phyloP scores from a whole-genome alignment of 371 early-diverging fungal genomes.

The Gilbertella persicaria region DNA sequence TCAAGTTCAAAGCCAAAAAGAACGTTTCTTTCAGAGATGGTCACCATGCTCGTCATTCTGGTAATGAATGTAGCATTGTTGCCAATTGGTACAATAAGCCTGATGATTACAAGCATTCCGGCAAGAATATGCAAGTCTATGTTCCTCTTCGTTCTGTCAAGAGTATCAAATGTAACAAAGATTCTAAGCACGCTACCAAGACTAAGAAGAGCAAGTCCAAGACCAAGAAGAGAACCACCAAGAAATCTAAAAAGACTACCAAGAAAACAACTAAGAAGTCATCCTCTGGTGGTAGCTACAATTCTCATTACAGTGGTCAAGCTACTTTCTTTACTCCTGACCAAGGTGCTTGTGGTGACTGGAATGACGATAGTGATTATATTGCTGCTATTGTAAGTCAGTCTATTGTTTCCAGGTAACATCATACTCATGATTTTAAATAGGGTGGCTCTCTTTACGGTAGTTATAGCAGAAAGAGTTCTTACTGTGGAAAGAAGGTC shows the following conservation, averaged over 20 bases:
- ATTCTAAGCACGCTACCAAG: slow-evolving; percentile 3
- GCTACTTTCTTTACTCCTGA: slow-evolving; percentile 42
- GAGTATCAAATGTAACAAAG: slow-evolving; percentile 14
- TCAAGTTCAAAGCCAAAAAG: slow-evolving; percentile 8
- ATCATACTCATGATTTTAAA: not conserved
- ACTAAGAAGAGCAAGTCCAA: slow-evolving; percentile 12
- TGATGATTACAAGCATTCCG: not conserved
- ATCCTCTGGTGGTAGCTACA: not conserved
- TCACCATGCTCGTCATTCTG: slow-evolving; percentile 6
- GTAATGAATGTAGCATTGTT: slow-evolving; percentile 14
- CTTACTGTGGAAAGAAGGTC: slow-evolving; percentile 34
- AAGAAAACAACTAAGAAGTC: slow-evolving; percentile 19
- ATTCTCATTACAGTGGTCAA: slow-evolving; percentile 19
- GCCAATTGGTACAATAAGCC: slow-evolving; percentile 20
- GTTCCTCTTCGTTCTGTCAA: slow-evolving; percentile 10
- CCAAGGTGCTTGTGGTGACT: slow-evolving; percentile 43
- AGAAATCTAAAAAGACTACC: slow-evolving; percentile 19
- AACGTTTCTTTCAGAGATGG: slow-evolving; percentile 5
- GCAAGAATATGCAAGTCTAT: slow-evolving; percentile 12
- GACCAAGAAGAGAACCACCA: slow-evolving; percentile 14
- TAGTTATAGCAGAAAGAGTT: slow-evolving; percentile 31
- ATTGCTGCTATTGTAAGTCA: slow-evolving; percentile 36
- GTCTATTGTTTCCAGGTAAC: not conserved
- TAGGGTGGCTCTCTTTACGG: slow-evolving; percentile 33
- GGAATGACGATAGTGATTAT: slow-evolving; percentile 29